Evolutionary conservation across 371 early-diverging fungal genomes (phyloP), one percentile per base, ranked within the genome.

Genomic region (Mortierella sp.): DNA sequence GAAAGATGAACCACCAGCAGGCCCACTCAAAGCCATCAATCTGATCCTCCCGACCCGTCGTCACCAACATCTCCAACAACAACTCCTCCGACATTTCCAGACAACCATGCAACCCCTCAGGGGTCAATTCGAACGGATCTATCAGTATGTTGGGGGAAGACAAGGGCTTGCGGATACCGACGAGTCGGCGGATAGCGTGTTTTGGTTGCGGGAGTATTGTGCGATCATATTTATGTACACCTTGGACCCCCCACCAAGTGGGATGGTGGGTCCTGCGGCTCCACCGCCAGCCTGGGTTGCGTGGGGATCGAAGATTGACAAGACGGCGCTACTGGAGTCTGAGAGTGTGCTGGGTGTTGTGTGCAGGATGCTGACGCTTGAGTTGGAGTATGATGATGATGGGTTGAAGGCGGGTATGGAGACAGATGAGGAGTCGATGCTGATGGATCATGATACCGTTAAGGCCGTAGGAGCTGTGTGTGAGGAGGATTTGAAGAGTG

Each of bases 281-380:
- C 48, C 40, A 0, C 73, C 78, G 1, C 4, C 76, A 5, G 8
- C 61, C 9, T 34, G 31, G 4, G 11, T 67, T 2, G 24, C 53
- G 21, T 72, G 75, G 76, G 73, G 72, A 0, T 28, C 74, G 0
- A 73, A 14, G 50, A 24, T 76, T 50, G 82, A 82, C 40, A 82
- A 75, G 55, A 69, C 73, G 0, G 72, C 54, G 8, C 16, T 78
- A 11, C 16, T 85, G 69, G 57, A 69, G 4, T 76, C 76, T 8
- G 85, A 78, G 8, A 78, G 81, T 0, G 70, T 75, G 8, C 48
- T 81, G 24, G 85, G 85, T 0, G 75, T 78, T 28, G 72, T 75
- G 0, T 78, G 81, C 28, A 67, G 81, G 64, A 85, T 85, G 85
- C 46, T 85, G 71, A 85, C 85, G 19, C 76, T 85, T 1, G 85